These are phyloP conservation scores for Dimocarpus longan DNA, from an alignment of 345 rosid species.

Conservation along the genomic window DNA sequence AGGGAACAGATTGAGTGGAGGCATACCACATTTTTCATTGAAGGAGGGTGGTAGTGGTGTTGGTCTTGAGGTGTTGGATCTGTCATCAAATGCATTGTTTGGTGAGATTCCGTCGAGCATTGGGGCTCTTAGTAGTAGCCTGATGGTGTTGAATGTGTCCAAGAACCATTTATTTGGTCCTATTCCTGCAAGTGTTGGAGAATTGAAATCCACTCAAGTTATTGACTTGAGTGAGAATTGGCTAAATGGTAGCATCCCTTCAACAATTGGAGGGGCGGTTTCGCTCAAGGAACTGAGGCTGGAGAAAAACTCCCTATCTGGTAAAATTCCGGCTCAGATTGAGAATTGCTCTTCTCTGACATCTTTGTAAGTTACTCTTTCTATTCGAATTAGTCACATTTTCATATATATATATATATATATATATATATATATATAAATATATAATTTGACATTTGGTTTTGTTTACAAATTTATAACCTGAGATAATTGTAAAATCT, in stretches of 20 bases:
- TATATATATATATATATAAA: background rate
- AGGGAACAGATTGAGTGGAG: slow-evolving; percentile 36
- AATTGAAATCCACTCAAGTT: slow-evolving; percentile 38
- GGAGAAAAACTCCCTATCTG: slow-evolving; percentile 64
- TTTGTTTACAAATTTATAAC: background rate
- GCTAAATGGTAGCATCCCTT: slow-evolving; percentile 77
- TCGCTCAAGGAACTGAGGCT: slow-evolving; percentile 60
- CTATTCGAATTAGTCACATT: background rate
- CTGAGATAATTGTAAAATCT: slow-evolving; percentile 2
- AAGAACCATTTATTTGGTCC: slow-evolving; percentile 62
- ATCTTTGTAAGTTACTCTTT: slow-evolving; percentile 59
- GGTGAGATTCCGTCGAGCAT: slow-evolving; percentile 63
- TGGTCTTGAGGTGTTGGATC: slow-evolving; percentile 59
- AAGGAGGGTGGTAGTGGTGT: slow-evolving; percentile 42
- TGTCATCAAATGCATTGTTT: slow-evolving; percentile 70
- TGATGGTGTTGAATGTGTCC: slow-evolving; percentile 70
- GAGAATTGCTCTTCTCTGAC: slow-evolving; percentile 61
- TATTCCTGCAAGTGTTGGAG: slow-evolving; percentile 63
- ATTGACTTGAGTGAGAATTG: slow-evolving; percentile 74
- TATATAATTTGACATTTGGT: too few species aligned
- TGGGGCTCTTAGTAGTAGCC: slow-evolving; percentile 52
- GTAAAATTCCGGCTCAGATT: slow-evolving; percentile 64
- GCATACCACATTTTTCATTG: slow-evolving; percentile 24
- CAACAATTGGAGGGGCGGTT: slow-evolving; percentile 62
- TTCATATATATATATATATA: background rate